A percentile compares a stretch with the other conserved stretches of the same genome.
Conservation (phyloP, 2,329 filamentous ascomycete species). For the Tolypocladium guangdongense region DNA sequence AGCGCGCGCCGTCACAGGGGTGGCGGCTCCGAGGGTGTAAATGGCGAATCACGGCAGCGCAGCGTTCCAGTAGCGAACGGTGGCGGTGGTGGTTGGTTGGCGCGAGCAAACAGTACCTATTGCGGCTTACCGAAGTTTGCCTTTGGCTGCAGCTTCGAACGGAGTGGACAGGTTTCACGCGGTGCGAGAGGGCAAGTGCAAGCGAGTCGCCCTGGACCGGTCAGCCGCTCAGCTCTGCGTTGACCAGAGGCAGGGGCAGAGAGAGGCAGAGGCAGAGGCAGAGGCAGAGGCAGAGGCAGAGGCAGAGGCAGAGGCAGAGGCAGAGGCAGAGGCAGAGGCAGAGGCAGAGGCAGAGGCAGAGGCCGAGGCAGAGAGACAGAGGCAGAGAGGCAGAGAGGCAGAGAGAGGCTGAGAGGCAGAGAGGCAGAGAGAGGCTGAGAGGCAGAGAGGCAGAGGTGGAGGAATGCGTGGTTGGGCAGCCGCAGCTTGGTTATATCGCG, state of each 20-base stretch:
- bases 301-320: neutral
- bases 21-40: neutral
- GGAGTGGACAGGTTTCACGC: neutral
- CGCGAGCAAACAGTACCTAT: no score
- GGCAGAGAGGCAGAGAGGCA: no score
- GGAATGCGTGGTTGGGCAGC: neutral
- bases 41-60: constrained; percentile 2
- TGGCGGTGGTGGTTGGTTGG: neutral
- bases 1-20: constrained; percentile 1
- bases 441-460: neutral
- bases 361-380: neutral
- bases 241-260: no score
- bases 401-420: neutral
- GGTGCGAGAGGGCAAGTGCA: neutral
- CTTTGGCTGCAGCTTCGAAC: neutral
- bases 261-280: neutral
- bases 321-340: neutral
- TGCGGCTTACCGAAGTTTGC: neutral
- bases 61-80: constrained; percentile 2
- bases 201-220: neutral
- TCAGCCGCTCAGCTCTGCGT: neutral
- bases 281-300: neutral
- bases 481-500: neutral
- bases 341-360: neutral
- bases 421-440: no score